Conservation (phyloP, 2,329 filamentous ascomycete genomes). For the Sclerotinia borealis region DNA sequence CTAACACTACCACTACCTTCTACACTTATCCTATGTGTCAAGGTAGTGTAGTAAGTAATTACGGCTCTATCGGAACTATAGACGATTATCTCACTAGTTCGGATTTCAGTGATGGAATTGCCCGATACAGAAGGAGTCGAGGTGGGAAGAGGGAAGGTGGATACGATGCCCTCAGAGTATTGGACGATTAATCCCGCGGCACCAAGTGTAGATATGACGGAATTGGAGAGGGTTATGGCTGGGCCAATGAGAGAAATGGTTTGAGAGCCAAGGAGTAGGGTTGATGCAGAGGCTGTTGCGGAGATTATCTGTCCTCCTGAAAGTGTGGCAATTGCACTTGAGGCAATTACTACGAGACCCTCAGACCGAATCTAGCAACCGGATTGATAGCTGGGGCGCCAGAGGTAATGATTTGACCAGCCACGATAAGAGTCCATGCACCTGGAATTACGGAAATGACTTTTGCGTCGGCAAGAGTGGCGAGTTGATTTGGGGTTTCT, state of each 20-base stretch:
- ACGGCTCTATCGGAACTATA: neutral
- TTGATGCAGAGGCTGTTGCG: neutral
- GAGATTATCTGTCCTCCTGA: neutral
- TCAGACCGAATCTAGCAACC: slow-evolving; percentile 9
- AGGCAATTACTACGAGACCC: slow-evolving; percentile 11
- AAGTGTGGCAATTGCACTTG: neutral
- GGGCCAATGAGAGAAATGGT: slow-evolving; percentile 10
- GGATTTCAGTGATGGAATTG: neutral
- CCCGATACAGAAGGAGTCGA: neutral
- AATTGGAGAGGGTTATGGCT: slow-evolving; percentile 4
- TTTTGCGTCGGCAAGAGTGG: slow-evolving; percentile 11
- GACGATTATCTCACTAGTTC: neutral
- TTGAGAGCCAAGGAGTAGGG: slow-evolving; percentile 9
- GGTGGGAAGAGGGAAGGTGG: slow-evolving; percentile 8
- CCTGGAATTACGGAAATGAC: slow-evolving; percentile 15
- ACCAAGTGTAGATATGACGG: slow-evolving; percentile 13
- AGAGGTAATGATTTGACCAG: slow-evolving; percentile 13
- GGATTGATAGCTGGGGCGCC: slow-evolving; percentile 12
- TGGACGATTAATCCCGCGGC: slow-evolving; percentile 14
- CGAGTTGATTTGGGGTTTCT: neutral
- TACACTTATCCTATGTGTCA: neutral
- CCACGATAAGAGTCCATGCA: slow-evolving; percentile 15
- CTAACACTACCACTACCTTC: neutral
- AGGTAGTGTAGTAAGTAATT: neutral
- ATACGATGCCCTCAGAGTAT: slow-evolving; percentile 12